A percentile compares a stretch with the other conserved stretches of the same genome.
phyloP scores from a whole-genome alignment of 164 flowering plant genomes.

The Paratinospora sagittata region DNA sequence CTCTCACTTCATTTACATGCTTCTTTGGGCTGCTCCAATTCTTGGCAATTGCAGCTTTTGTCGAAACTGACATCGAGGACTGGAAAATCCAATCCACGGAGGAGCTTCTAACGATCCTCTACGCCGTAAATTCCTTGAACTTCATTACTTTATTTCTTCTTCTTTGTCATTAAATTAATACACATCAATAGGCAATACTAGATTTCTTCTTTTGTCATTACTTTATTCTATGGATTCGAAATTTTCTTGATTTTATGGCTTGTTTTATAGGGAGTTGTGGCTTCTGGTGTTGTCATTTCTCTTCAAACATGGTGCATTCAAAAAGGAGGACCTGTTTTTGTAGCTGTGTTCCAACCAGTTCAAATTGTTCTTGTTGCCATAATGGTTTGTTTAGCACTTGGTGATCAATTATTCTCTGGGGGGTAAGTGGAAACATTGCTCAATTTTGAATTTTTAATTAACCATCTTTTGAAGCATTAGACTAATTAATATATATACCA shows the following conservation, averaged over 20 bases:
- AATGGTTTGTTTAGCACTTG: conserved; percentile 60
- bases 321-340: conserved; percentile 69
- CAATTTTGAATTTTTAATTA: background rate
- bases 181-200: too few relatives aligned
- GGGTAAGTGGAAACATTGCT: conserved; percentile 37
- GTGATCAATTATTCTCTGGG: conserved; percentile 70
- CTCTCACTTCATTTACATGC: conserved; percentile 73
- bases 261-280: conserved; percentile 54
- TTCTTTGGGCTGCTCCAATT: conserved; percentile 74
- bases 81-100: conserved; percentile 64
- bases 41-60: conserved; percentile 49
- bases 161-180: background rate
- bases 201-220: too few relatives aligned
- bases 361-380: conserved; percentile 66
- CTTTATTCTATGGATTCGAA: too few relatives aligned
- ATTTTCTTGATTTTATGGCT: background rate
- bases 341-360: conserved; percentile 70
- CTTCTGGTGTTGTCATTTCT: conserved; percentile 60
- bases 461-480: background rate
- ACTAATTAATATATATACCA: background rate
- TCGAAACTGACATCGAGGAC: conserved; percentile 40
- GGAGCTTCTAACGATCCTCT: conserved; percentile 59
- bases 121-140: conserved; percentile 42
- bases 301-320: conserved; percentile 84
- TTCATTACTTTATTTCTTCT: background rate